Evolutionary conservation across 768 basidiomycete genomes (phyloP), one percentile per base, ranked within the genome.

Genomic region (Neoboletus magnificus): DNA sequence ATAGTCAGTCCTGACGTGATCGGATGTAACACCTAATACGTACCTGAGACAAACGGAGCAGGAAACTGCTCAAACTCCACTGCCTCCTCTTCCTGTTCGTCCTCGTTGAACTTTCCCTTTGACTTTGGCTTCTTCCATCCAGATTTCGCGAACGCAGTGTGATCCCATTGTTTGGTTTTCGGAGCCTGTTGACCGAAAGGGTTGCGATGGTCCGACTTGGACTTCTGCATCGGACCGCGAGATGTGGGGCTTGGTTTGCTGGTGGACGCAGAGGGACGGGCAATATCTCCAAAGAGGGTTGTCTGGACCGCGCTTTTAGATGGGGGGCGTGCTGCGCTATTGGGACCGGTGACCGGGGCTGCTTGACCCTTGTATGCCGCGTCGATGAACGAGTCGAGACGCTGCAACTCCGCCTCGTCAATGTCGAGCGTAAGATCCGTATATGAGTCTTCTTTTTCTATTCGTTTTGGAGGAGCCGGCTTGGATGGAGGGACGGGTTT

Each of bases 91-190:
- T 83, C 83, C 1, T 76, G 76, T 15, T 79, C 81, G 10, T 79
- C 82, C 45, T 79, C 80, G 33, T 74, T 73, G 75, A 22, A 72
- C 77, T 70, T 84, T 85, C 8, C 77, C 77, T 67, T 83, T 86
- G 66, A 63, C 61, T 79, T 82, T 39, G 73, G 71, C 48, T 76
- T 80, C 63, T 77, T 84, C 73, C 81, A 72, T 0, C 93, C 93
- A 4, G 86, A 82, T 73, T 91, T 89, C 6, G 93, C 86, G 64
- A 91, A 96, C 13, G 77, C 84, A 0, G 94, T 92, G 23, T 91
- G 86, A 66, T 98, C 93, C 97, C 97, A 99, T 45, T 78, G 76
- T 75, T 96, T 98, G 1, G 80, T 83, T 69, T 88, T 85, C 20
- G 77, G 77, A 5, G 82, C 77, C 54, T 82, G 82, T 46, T 80